Base-by-base conservation (phyloP, 129 eudicot species). In the Arctium lappa region DNA sequence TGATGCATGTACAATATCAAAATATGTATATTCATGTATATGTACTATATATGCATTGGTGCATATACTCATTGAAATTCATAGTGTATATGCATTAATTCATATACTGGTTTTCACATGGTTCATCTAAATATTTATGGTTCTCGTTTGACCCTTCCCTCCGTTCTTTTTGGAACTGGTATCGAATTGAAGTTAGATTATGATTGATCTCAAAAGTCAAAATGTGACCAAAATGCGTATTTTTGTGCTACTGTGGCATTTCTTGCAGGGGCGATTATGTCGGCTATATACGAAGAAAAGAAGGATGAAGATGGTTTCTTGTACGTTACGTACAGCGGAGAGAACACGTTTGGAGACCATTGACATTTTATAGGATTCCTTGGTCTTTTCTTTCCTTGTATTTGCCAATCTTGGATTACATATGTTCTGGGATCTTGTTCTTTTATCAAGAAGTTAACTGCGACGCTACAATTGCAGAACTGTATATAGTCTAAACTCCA, bases 251-350 rank as follows among this genome's bases (percentile, higher is more conserved):
- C 53, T 44, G 53, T 44, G 53, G 53, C 40, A 46, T 46, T 46
- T 71, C 50, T 82, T 66, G 80, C 79, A 92, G 97, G 97, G 82
- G 92, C 97, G 11, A 92, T 92, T 60, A 86, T 92, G 92, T 92
- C 94, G 7, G 85, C 89, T 3, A 88, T 92, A 79, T 92, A 90
- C 3, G 97, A 90, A 39, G 94, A 92, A 69, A 92, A 92, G 89
- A 92, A 90, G 84, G 94, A 92, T 29, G 91, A 86, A 60, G 97
- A 92, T 81, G 97, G 97, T 75, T 92, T 92, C 88, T 85, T 90
- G 31, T 92, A 88, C 13, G 88, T 86, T 29, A 90, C 91, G 5
- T 90, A 85, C 77, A 90, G 93, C 4, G 93, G 91, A 80, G 91
- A 90, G 83, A 88, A 88, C 81, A 88, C 91, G 36, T 88, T 88